These are phyloP conservation scores for Tolypocladium guangdongense DNA, from an alignment of 2,329 filamentous ascomycete species.

Conservation along the genomic window DNA sequence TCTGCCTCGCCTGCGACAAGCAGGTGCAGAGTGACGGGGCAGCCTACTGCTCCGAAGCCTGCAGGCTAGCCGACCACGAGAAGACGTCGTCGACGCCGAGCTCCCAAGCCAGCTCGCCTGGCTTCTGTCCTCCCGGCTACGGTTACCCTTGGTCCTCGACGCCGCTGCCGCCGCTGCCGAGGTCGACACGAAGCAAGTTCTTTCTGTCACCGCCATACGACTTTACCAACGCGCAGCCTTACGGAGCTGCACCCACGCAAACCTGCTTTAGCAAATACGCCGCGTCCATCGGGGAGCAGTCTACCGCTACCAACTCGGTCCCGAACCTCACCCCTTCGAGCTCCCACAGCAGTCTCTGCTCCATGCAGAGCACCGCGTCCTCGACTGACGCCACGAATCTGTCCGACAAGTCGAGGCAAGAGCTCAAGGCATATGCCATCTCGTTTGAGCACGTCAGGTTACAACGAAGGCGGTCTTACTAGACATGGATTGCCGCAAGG, in stretches of 20 bases:
- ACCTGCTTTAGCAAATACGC: slow-evolving; percentile 14
- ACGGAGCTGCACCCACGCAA: slow-evolving; percentile 37
- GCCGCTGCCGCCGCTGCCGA: slow-evolving; percentile 3
- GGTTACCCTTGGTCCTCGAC: slow-evolving; percentile 39
- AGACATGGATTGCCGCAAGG: slow-evolving; percentile 10
- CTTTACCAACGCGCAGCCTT: slow-evolving; percentile 54
- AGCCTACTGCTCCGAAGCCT: slow-evolving; percentile 87
- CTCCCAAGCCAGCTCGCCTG: slow-evolving; percentile 48
- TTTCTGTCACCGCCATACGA: slow-evolving; percentile 66
- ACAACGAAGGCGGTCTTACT: slow-evolving; percentile 47
- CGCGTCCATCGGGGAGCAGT: slow-evolving; percentile 14
- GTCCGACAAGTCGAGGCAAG: slow-evolving; percentile 66
- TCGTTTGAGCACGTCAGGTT: slow-evolving; percentile 74
- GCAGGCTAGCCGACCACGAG: slow-evolving; percentile 80
- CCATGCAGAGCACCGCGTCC: slow-evolving; percentile 54
- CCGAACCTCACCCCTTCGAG: slow-evolving; percentile 57
- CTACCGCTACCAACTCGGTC: slow-evolving; percentile 8
- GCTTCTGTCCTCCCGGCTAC: slow-evolving; percentile 29
- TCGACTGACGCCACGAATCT: slow-evolving; percentile 44
- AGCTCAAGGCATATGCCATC: slow-evolving; percentile 76
- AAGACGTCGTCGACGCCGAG: slow-evolving; percentile 48
- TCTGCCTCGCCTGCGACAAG: slow-evolving; percentile 88
- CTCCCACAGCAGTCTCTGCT: slow-evolving; percentile 76
- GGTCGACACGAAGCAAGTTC: slow-evolving; percentile 35
- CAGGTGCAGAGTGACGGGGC: slow-evolving; percentile 61